Evolutionary conservation across 106 monocot species (phyloP).

Genomic region (Acorus calamus): DNA sequence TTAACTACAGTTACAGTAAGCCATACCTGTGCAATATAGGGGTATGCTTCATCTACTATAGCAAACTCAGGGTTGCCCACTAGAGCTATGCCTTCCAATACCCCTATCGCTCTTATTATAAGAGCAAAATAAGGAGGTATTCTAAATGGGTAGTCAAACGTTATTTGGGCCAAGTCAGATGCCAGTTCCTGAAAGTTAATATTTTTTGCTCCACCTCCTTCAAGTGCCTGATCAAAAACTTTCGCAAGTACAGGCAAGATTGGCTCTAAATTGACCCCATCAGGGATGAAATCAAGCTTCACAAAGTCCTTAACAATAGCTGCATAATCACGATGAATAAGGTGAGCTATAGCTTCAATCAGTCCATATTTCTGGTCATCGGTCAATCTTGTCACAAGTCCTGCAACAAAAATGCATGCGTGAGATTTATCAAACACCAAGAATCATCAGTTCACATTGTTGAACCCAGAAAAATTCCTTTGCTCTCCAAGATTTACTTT

Average conservation of each 20-base stretch:
- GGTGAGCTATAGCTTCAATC: conserved; percentile 96
- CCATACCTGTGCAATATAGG: conserved; percentile 90
- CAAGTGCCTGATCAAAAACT: conserved; percentile 99
- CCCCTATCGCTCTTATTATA: conserved; percentile 98
- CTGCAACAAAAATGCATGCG: conserved; percentile 22
- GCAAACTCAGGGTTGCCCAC: conserved; percentile 96
- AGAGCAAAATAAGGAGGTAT: conserved; percentile 99
- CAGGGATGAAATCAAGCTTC: conserved; percentile 94
- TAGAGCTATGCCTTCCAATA: conserved; percentile 94
- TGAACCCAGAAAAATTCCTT: too few species aligned
- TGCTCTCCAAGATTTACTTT: too few species aligned
- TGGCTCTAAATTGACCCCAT: conserved; percentile 92
- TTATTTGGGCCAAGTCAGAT: conserved; percentile 93
- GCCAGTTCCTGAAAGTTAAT: conserved; percentile 98
- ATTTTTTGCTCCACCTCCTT: conserved; percentile 98
- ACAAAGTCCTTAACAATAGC: conserved; percentile 98
- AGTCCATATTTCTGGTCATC: conserved; percentile 98
- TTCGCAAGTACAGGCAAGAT: conserved; percentile 90
- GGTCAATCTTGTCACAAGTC: conserved; percentile 87
- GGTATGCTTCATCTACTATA: conserved; percentile 98
- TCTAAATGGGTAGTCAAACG: conserved; percentile 97
- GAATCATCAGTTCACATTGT: too few species aligned
- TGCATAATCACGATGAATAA: conserved; percentile 95
- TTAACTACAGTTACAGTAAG: too few species aligned
- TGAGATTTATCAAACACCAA: too few species aligned